These are phyloP conservation scores for Coniosporium tulheliwenetii DNA, from an alignment of 2,329 filamentous ascomycete genomes.

Conservation along the genomic window DNA sequence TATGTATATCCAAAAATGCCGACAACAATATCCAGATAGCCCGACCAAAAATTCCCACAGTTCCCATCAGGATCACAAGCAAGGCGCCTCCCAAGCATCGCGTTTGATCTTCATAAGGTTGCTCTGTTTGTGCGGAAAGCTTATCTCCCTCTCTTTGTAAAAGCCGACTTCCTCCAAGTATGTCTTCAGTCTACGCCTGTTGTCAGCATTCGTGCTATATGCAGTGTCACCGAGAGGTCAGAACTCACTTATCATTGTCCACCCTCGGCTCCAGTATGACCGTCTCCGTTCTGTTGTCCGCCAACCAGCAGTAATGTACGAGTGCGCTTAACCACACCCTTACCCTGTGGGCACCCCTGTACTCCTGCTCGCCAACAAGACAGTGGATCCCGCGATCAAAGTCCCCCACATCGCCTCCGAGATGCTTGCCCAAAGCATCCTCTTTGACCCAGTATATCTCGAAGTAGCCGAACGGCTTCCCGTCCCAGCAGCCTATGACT, in stretches of 20 bases:
- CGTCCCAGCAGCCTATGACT: conserved; percentile 85
- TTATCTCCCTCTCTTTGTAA: conserved; percentile 69
- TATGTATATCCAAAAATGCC: too few species aligned
- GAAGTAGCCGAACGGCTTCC: conserved; percentile 90
- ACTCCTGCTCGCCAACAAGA: conserved; percentile 83
- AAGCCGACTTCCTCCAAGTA: conserved; percentile 67
- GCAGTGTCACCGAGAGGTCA: background rate
- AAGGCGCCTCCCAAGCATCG: conserved; percentile 64
- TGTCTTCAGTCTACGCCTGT: conserved; percentile 40
- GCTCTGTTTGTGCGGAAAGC: conserved; percentile 83
- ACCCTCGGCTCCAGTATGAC: conserved; percentile 80
- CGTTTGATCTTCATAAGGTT: conserved; percentile 69
- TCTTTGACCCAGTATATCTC: conserved; percentile 99
- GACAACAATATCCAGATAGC: too few species aligned
- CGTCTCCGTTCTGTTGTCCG: conserved; percentile 66
- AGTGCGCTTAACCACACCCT: conserved; percentile 69
- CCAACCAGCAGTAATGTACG: conserved; percentile 70
- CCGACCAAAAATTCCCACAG: too few species aligned
- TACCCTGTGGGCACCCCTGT: conserved; percentile 61
- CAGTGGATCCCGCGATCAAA: conserved; percentile 84
- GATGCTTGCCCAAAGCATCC: conserved; percentile 56
- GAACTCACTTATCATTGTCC: conserved; percentile 73
- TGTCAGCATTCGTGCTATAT: too few species aligned
- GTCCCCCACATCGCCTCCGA: conserved; percentile 51
- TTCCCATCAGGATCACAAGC: conserved; percentile 23